Percentiles rank a stretch among this genome's conserved stretches.
Evolutionary conservation across 768 basidiomycete genomes (phyloP).

Genomic region (Termitomyces sp.): DNA sequence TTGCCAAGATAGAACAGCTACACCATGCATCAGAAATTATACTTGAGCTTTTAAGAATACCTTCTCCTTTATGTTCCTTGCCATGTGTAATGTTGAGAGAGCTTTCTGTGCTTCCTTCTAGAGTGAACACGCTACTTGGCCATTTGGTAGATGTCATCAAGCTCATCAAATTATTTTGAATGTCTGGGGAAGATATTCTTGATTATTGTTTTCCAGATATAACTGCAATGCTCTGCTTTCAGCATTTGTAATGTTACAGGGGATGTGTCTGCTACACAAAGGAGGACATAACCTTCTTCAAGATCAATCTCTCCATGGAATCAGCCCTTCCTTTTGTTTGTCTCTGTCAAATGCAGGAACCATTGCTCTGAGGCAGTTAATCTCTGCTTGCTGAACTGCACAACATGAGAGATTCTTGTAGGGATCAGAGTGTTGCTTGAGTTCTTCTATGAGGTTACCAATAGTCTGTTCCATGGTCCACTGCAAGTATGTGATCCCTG

Average conservation of each 20-base stretch:
- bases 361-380: no score
- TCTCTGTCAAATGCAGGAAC: no score
- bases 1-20: neutral
- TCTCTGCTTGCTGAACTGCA: neutral
- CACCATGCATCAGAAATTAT: neutral
- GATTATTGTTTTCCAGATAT: neutral
- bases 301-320: neutral
- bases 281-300: neutral
- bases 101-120: conserved; percentile 14
- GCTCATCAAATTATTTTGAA: conserved; percentile 15
- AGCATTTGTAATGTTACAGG: neutral
- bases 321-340: neutral
- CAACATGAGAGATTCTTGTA: conserved; percentile 9
- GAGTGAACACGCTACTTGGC: conserved; percentile 20
- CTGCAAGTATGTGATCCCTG: conserved; percentile 6
- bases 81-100: neutral
- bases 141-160: conserved; percentile 17
- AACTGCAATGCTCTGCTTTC: neutral
- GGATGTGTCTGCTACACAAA: neutral
- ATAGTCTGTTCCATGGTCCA: conserved; percentile 17
- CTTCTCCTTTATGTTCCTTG: neutral
- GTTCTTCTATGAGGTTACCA: conserved; percentile 12
- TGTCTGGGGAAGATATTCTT: neutral
- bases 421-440: conserved; percentile 13
- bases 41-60: neutral